Evolutionary conservation across 2,329 filamentous ascomycete genomes (phyloP).

Genomic region (Aspergillus sergii): DNA sequence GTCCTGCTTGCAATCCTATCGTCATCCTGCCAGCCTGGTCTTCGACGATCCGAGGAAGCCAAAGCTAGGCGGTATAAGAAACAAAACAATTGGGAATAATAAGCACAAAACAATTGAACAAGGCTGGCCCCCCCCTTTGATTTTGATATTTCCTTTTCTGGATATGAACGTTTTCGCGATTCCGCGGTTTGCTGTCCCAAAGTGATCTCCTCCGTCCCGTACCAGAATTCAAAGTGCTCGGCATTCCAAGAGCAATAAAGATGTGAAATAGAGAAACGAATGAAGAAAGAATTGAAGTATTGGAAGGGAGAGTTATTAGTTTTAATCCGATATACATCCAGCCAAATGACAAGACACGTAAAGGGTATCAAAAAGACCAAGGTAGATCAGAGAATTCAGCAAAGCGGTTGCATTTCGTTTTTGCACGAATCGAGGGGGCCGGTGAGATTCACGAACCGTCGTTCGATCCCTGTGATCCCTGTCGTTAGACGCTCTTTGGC

Average conservation of each 20-base stretch:
- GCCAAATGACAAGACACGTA: constrained; percentile 37
- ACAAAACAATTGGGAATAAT: constrained; percentile 14
- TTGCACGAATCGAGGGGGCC: constrained; percentile 2
- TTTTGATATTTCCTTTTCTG: not conserved
- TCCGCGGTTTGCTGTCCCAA: constrained; percentile 8
- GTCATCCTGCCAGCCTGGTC: not conserved
- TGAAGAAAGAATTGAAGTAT: not conserved
- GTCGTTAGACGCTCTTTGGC: constrained; percentile 34
- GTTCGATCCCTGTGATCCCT: constrained; percentile 9
- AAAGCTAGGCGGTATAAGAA: not conserved
- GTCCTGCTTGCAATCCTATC: constrained; percentile 5
- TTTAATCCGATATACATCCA: constrained; percentile 31
- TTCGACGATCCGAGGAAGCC: not conserved
- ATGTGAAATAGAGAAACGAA: not conserved
- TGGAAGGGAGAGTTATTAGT: constrained; percentile 14
- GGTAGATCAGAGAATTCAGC: constrained; percentile 32
- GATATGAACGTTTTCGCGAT: not conserved
- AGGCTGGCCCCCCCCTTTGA: not conserved
- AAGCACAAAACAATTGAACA: constrained; percentile 2
- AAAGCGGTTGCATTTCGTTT: constrained; percentile 16
- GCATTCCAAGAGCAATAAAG: not conserved
- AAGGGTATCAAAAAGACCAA: constrained; percentile 44
- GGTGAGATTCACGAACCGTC: constrained; percentile 13
- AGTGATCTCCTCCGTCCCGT: constrained; percentile 7
- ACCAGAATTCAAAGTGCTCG: not conserved